A percentile compares a stretch with the other conserved stretches of the same genome.
Evolutionary conservation across 257 asterid genomes (phyloP).

Genomic region (Solanum clarkiae): DNA sequence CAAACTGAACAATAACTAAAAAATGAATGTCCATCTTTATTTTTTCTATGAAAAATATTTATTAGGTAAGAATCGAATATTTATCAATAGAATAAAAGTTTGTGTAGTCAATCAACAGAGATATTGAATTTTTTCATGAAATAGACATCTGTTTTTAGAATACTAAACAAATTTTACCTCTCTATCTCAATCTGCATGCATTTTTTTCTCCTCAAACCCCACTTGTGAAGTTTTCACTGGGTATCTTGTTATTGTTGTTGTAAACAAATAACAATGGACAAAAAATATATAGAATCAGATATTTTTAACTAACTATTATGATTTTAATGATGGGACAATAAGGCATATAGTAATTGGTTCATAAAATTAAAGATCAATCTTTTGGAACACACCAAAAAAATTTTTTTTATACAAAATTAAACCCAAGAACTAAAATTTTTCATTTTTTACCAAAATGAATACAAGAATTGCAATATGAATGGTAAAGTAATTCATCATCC

Average conservation of each 20-base stretch:
- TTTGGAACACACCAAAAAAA: not conserved
- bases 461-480: not conserved
- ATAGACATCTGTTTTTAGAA: not conserved
- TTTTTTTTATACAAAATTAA: not conserved
- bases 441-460: too few relatives aligned
- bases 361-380: not conserved
- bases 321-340: not conserved
- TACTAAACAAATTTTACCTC: too few relatives aligned
- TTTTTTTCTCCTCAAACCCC: too few relatives aligned
- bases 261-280: too few relatives aligned
- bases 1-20: not conserved
- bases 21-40: not conserved
- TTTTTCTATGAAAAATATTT: not conserved
- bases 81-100: not conserved
- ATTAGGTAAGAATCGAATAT: not conserved
- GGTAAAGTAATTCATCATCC: not conserved
- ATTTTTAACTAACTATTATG: not conserved
- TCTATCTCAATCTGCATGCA: too few relatives aligned
- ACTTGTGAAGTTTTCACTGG: too few relatives aligned
- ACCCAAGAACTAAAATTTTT: not conserved
- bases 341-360: not conserved
- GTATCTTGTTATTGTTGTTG: too few relatives aligned
- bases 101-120: not conserved
- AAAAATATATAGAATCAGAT: not conserved
- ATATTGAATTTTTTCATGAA: not conserved